Percentiles rank a stretch among this genome's conserved stretches.
Conservation (phyloP, 2,329 filamentous ascomycete species). For the Nothomitra cinnamomea region DNA sequence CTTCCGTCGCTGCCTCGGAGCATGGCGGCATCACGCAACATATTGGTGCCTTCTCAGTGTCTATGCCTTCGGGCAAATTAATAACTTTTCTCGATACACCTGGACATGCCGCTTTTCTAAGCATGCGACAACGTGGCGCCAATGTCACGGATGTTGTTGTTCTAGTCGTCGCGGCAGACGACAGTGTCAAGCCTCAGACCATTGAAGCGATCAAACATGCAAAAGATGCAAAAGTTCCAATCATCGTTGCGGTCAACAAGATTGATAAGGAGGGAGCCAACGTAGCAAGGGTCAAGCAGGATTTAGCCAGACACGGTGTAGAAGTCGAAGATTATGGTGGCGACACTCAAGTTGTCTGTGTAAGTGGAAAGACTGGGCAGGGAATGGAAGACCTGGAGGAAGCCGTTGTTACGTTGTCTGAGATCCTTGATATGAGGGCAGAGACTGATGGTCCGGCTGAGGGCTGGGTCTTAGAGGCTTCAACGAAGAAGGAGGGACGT, state of each 20-base stretch:
- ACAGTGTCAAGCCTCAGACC: slow-evolving; percentile 94
- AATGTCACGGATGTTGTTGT: slow-evolving; percentile 96
- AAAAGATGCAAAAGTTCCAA: slow-evolving; percentile 68
- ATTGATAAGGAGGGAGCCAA: slow-evolving; percentile 76
- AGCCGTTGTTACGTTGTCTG: slow-evolving; percentile 67
- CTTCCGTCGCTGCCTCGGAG: slow-evolving; percentile 77
- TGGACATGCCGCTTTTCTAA: slow-evolving; percentile 86
- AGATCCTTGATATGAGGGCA: slow-evolving; percentile 79
- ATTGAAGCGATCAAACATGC: slow-evolving; percentile 93
- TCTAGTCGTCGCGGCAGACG: slow-evolving; percentile 87
- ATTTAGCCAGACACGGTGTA: slow-evolving; percentile 67
- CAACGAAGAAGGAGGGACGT: slow-evolving; percentile 68
- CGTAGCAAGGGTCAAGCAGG: slow-evolving; percentile 70
- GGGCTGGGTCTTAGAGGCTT: slow-evolving; percentile 87
- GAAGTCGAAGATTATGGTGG: slow-evolving; percentile 92
- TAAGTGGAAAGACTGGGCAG: slow-evolving; percentile 84
- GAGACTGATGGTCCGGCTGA: slow-evolving; percentile 63
- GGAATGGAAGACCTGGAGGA: slow-evolving; percentile 90
- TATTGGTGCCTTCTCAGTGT: slow-evolving; percentile 91
- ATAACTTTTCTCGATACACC: slow-evolving; percentile 97
- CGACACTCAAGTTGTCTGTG: slow-evolving; percentile 78
- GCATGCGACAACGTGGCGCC: slow-evolving; percentile 89
- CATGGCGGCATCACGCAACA: slow-evolving; percentile 97
- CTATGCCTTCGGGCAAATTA: slow-evolving; percentile 66
- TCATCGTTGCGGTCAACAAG: slow-evolving; percentile 97